Evolutionary conservation across 2,329 filamentous ascomycete genomes (phyloP).

Genomic region (Emmonsia crescens): DNA sequence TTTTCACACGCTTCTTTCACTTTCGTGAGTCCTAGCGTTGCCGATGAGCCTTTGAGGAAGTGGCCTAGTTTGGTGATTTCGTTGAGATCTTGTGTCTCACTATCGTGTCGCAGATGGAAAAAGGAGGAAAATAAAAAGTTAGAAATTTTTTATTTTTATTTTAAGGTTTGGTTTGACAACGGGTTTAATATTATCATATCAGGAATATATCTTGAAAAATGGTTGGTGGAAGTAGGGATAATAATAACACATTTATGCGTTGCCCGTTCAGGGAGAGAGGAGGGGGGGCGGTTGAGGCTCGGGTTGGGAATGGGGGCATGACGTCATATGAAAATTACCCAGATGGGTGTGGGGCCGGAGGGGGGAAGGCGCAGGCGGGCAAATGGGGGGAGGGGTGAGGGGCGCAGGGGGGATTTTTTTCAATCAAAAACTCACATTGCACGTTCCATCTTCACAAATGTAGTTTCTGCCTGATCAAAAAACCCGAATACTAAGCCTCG

Average conservation of each 20-base stretch:
- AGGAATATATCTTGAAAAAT: neutral
- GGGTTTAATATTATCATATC: neutral
- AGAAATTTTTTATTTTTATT: too few relatives aligned
- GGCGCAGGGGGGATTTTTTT: too few relatives aligned
- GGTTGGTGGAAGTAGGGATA: neutral
- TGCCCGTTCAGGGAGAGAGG: too few relatives aligned
- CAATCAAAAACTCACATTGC: slow-evolving; percentile 56
- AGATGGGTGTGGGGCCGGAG: neutral
- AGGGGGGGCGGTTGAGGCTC: too few relatives aligned
- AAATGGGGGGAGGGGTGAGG: slow-evolving; percentile 3
- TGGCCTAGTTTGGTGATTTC: slow-evolving; percentile 76
- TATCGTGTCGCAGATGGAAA: neutral
- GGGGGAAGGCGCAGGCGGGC: neutral
- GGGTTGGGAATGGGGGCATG: slow-evolving; percentile 4
- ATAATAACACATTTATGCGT: neutral
- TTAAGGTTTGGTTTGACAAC: too few relatives aligned
- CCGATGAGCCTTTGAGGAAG: slow-evolving; percentile 94
- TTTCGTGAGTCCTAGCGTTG: slow-evolving; percentile 80
- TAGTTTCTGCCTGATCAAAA: slow-evolving; percentile 80
- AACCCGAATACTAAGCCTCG: slow-evolving; percentile 81
- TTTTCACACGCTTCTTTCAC: slow-evolving; percentile 91
- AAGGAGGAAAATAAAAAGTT: neutral
- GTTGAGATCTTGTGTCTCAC: slow-evolving; percentile 46
- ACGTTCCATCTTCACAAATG: slow-evolving; percentile 73
- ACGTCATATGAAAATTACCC: slow-evolving; percentile 6